Conservation (phyloP, 202 grass and related monocot species). For the Dendrocalamus latiflorus region DNA sequence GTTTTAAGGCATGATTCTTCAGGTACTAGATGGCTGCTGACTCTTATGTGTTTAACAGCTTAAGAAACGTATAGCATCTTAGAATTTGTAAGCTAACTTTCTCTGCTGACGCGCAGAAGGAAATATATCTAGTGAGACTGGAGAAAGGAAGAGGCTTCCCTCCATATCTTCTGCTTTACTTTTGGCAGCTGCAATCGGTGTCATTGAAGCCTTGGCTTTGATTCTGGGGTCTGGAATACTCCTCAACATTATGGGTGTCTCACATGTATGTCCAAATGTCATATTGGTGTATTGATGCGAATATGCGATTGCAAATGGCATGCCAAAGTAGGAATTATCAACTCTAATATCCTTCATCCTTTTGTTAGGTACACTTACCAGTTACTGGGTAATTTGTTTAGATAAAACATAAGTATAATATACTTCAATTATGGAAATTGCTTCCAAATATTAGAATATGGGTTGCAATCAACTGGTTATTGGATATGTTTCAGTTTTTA, state of each 20-base stretch:
- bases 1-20: slow-evolving; percentile 41
- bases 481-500: neutral
- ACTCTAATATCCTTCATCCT: neutral
- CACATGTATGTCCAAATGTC: slow-evolving; percentile 41
- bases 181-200: slow-evolving; percentile 50
- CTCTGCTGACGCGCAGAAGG: neutral
- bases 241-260: slow-evolving; percentile 57
- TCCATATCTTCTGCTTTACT: slow-evolving; percentile 60
- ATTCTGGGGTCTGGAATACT: slow-evolving; percentile 49
- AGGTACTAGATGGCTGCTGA: neutral
- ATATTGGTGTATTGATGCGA: neutral
- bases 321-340: neutral
- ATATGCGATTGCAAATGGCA: neutral
- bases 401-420: neutral
- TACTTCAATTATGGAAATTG: neutral
- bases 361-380: neutral
- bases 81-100: slow-evolving; percentile 12
- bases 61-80: neutral
- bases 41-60: neutral
- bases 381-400: neutral
- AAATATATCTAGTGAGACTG: neutral
- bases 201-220: slow-evolving; percentile 46
- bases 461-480: neutral
- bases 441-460: neutral
- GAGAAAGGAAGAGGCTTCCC: slow-evolving; percentile 39